Evolutionary conservation across 257 asterid genomes (phyloP).

Genomic region (Solanum etuberosum): DNA sequence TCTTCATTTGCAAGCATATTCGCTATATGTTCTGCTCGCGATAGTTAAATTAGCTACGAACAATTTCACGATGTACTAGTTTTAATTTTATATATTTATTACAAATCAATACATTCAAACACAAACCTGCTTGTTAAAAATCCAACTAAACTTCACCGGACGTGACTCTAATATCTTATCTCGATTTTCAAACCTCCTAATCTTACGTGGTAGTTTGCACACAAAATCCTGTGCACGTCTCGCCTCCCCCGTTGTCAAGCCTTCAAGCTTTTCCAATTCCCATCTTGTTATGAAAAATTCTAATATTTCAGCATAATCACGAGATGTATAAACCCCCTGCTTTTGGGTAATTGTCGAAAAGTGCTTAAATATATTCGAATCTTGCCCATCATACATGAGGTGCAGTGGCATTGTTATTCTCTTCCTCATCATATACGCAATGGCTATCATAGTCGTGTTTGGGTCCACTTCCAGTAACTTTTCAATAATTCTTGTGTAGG

Average conservation of each 20-base stretch:
- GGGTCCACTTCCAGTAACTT: conserved; percentile 24
- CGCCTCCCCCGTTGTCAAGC: conserved; percentile 9
- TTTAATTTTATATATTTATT: neutral
- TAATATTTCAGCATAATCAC: conserved; percentile 19
- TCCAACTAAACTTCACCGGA: conserved; percentile 17
- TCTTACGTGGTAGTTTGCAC: conserved; percentile 11
- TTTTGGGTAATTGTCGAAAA: conserved; percentile 4
- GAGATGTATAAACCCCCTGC: conserved; percentile 8
- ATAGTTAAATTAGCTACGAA: too few relatives aligned
- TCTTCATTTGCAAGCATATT: too few relatives aligned
- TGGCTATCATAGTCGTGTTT: neutral
- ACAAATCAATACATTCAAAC: neutral
- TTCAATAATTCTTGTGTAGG: conserved; percentile 7
- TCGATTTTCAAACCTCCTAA: conserved; percentile 7
- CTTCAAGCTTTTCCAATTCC: conserved; percentile 17
- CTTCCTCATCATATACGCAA: too few relatives aligned
- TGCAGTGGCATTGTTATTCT: conserved; percentile 1
- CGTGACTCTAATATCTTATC: neutral
- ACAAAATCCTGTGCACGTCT: conserved; percentile 23
- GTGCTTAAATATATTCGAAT: conserved; percentile 14
- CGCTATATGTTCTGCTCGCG: too few relatives aligned
- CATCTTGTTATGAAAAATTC: conserved; percentile 22
- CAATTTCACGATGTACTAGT: too few relatives aligned
- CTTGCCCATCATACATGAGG: conserved; percentile 21
- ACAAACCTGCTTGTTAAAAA: conserved; percentile 10